A percentile compares a stretch with the other conserved stretches of the same genome.
These are phyloP conservation scores for Pezicula neosporulosa DNA, from an alignment of 2,329 filamentous ascomycete species.

Conservation along the genomic window DNA sequence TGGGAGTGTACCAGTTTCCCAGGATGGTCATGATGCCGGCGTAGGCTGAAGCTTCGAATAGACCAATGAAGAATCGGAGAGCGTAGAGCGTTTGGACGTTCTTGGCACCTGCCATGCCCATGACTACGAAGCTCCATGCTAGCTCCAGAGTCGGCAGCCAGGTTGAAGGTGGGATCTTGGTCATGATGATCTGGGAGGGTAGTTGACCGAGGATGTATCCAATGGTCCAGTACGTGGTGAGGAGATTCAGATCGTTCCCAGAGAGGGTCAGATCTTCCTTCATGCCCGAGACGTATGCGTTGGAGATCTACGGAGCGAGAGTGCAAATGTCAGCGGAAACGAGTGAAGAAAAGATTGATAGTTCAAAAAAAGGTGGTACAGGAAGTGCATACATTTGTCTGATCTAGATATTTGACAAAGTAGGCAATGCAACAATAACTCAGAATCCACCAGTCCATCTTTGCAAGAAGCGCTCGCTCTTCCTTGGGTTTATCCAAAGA, in stretches of 20 bases:
- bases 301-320: conserved; percentile 33
- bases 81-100: conserved; percentile 33
- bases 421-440: conserved; percentile 37
- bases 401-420: conserved; percentile 14
- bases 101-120: conserved; percentile 13
- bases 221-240: conserved; percentile 34
- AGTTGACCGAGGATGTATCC: conserved; percentile 12
- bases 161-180: conserved; percentile 33
- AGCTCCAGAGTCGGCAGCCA: conserved; percentile 15
- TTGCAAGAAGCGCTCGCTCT: conserved; percentile 23
- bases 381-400: conserved; percentile 5
- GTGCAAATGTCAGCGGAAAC: too few relatives aligned
- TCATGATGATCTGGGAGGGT: conserved; percentile 11
- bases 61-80: conserved; percentile 38
- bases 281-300: conserved; percentile 36
- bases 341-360: too few relatives aligned
- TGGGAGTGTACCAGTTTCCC: conserved; percentile 8
- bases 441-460: conserved; percentile 44
- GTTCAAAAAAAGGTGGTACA: not conserved
- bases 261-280: conserved; percentile 33
- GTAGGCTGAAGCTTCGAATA: conserved; percentile 18
- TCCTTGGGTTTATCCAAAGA: conserved; percentile 8
- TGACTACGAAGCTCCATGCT: conserved; percentile 6
- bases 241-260: conserved; percentile 35
- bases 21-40: conserved; percentile 9